These are phyloP conservation scores for Hypericum perforatum DNA, from an alignment of 345 rosid species.

Conservation along the genomic window DNA sequence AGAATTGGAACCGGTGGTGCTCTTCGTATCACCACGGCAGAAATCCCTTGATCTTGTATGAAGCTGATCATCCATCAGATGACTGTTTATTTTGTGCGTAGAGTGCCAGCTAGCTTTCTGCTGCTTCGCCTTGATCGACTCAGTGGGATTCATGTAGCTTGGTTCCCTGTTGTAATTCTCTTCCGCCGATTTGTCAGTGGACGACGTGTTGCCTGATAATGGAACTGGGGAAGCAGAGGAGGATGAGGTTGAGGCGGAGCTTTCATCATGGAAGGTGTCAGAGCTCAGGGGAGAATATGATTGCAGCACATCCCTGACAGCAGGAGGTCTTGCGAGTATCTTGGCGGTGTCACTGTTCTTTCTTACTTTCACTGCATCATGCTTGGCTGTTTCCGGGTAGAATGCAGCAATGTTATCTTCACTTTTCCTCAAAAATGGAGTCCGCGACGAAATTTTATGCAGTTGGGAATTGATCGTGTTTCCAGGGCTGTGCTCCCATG, in stretches of 20 bases:
- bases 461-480: constrained; percentile 21
- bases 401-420: constrained; percentile 27
- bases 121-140: constrained; percentile 70
- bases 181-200: constrained; percentile 33
- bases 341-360: constrained; percentile 50
- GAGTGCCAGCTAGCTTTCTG: constrained; percentile 36
- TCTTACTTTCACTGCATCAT: constrained; percentile 44
- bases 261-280: constrained; percentile 37
- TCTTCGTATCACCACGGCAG: constrained; percentile 38
- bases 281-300: constrained; percentile 50
- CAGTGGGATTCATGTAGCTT: constrained; percentile 68
- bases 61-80: constrained; percentile 26
- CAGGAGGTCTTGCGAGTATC: constrained; percentile 44
- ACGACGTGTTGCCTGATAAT: constrained; percentile 26
- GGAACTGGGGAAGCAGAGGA: constrained; percentile 44
- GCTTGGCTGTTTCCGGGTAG: constrained; percentile 25
- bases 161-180: constrained; percentile 39
- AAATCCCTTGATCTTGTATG: constrained; percentile 35
- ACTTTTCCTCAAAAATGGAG: constrained; percentile 39
- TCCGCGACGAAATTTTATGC: constrained; percentile 13
- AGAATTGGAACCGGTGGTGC: constrained; percentile 46
- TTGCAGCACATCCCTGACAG: constrained; percentile 12
- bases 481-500: constrained; percentile 57
- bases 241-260: constrained; percentile 47
- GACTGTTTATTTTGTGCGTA: constrained; percentile 21